Conservation (phyloP, 345 rosid species). For the Trapa incisa region DNA sequence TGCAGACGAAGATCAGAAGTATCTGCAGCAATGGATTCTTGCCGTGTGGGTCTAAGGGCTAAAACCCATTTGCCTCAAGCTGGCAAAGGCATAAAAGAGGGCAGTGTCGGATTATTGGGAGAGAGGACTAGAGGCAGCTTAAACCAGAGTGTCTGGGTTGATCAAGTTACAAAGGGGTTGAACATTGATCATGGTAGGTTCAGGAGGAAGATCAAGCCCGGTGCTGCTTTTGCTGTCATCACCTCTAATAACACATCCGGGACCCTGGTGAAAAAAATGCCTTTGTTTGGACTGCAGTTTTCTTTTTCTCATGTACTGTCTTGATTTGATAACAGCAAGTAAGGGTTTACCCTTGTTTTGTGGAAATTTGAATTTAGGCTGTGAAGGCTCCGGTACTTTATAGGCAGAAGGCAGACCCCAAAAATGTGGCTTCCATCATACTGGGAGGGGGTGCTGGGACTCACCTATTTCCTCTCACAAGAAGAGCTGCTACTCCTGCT, state of each 20-base stretch:
- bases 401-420: slow-evolving; percentile 55
- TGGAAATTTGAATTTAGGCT: slow-evolving; percentile 23
- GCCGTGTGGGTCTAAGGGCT: slow-evolving; percentile 30
- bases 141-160: slow-evolving; percentile 16
- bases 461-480: slow-evolving; percentile 84
- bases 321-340: neutral
- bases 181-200: slow-evolving; percentile 20
- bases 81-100: slow-evolving; percentile 21
- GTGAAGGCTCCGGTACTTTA: slow-evolving; percentile 32
- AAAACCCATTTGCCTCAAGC: slow-evolving; percentile 25
- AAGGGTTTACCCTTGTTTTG: neutral
- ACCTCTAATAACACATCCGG: slow-evolving; percentile 52
- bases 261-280: slow-evolving; percentile 34
- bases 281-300: neutral
- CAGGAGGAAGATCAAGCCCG: slow-evolving; percentile 27
- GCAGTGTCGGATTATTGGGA: slow-evolving; percentile 42
- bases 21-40: slow-evolving; percentile 46
- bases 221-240: slow-evolving; percentile 47
- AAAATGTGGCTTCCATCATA: slow-evolving; percentile 80
- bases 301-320: neutral
- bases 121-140: slow-evolving; percentile 42
- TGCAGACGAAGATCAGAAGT: slow-evolving; percentile 1
- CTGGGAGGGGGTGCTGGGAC: slow-evolving; percentile 93
- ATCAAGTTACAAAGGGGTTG: slow-evolving; percentile 23
- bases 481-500: slow-evolving; percentile 87